Percentiles rank a stretch among this genome's conserved stretches.
Evolutionary conservation across 1,139 yeast species (phyloP).

Genomic region (Tardiomyces depauwii): DNA sequence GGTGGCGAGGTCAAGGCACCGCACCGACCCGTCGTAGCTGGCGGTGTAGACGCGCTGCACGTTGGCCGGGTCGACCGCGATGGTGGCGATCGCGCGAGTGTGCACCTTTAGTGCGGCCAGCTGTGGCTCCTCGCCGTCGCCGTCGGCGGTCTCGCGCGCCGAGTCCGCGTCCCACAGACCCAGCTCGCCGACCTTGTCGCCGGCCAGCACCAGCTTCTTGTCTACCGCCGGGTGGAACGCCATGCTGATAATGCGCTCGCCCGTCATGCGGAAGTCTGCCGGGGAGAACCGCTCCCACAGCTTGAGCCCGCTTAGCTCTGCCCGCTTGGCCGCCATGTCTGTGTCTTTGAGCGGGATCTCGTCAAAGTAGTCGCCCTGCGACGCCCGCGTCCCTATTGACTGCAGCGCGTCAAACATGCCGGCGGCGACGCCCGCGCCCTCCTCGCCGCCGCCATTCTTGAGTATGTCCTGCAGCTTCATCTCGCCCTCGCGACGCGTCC

Average conservation of each 20-base stretch:
- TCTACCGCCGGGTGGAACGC: conserved; percentile 62
- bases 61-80: conserved; percentile 40
- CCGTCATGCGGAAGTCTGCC: conserved; percentile 58
- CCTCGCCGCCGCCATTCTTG: conserved; percentile 26
- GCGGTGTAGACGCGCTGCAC: conserved; percentile 52
- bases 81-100: conserved; percentile 58
- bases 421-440: conserved; percentile 19
- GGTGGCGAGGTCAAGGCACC: conserved; percentile 56
- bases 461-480: conserved; percentile 21
- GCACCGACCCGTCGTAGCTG: conserved; percentile 80
- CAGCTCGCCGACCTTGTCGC: conserved; percentile 73
- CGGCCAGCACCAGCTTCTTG: conserved; percentile 63
- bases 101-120: conserved; percentile 63
- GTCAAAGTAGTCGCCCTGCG: conserved; percentile 74
- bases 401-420: conserved; percentile 22
- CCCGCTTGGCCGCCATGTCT: conserved; percentile 36
- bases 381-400: conserved; percentile 42
- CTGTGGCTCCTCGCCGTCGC: conserved; percentile 39
- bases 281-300: conserved; percentile 53
- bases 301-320: conserved; percentile 39
- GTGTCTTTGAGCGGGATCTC: conserved; percentile 29
- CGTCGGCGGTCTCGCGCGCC: conserved; percentile 22
- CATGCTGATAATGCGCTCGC: conserved; percentile 62
- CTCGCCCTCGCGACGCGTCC: conserved; percentile 22
- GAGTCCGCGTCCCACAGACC: conserved; percentile 80